Percentiles rank a stretch among this genome's conserved stretches.
Conservation (phyloP, 1,284 basidiomycete species). For the Ganoderma leucocontextum region DNA sequence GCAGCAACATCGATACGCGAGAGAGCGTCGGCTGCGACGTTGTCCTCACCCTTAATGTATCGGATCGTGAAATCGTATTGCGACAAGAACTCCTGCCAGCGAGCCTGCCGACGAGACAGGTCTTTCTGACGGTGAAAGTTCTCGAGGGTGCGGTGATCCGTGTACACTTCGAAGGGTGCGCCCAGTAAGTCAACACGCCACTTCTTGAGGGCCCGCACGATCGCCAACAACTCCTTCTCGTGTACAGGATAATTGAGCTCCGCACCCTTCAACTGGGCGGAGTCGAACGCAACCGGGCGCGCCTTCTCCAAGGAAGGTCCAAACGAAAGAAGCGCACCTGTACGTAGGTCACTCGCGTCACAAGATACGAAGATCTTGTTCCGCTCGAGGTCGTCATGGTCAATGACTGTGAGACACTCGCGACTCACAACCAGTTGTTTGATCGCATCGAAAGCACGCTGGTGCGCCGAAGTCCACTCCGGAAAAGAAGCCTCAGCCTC, state of each 20-base stretch:
- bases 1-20: background rate
- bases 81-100: conserved; percentile 48
- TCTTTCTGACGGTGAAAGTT: conserved; percentile 47
- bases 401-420: conserved; percentile 42
- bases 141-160: conserved; percentile 51
- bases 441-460: conserved; percentile 48
- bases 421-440: conserved; percentile 42
- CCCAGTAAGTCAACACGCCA: conserved; percentile 47
- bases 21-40: conserved; percentile 42
- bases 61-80: conserved; percentile 46
- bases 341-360: conserved; percentile 37
- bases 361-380: conserved; percentile 39
- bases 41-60: conserved; percentile 47
- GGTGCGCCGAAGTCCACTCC: conserved; percentile 28
- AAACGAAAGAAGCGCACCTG: conserved; percentile 37
- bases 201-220: conserved; percentile 37
- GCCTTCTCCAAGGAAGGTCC: conserved; percentile 27
- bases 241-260: conserved; percentile 40
- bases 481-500: background rate
- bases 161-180: conserved; percentile 42
- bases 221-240: no score
- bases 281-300: conserved; percentile 29
- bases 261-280: conserved; percentile 27
- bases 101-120: conserved; percentile 44
- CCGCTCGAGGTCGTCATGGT: conserved; percentile 42